Percentiles rank a stretch among this genome's conserved stretches.
These are phyloP conservation scores for Melastoma malabathricum DNA, from an alignment of 345 rosid genomes.

Conservation along the genomic window DNA sequence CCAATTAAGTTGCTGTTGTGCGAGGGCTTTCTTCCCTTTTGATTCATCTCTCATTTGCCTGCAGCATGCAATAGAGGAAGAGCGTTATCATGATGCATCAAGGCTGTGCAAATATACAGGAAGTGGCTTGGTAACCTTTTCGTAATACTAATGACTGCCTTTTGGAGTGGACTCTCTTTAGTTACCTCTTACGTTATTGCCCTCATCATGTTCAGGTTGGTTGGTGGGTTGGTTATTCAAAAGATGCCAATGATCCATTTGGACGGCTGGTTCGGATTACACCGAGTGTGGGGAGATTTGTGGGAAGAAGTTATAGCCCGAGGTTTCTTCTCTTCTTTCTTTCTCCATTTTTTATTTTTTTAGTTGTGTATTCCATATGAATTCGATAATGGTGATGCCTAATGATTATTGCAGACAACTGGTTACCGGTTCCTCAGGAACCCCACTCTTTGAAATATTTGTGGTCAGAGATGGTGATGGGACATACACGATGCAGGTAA, in stretches of 20 bases:
- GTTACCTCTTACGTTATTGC: background rate
- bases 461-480: slow-evolving; percentile 62
- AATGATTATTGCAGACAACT: slow-evolving; percentile 56
- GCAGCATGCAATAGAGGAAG: slow-evolving; percentile 68
- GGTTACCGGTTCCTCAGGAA: slow-evolving; percentile 68
- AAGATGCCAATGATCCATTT: slow-evolving; percentile 71
- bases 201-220: slow-evolving; percentile 45
- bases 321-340: slow-evolving; percentile 27
- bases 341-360: background rate
- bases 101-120: slow-evolving; percentile 57
- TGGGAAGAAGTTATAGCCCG: slow-evolving; percentile 79
- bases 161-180: background rate
- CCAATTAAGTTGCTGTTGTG: background rate
- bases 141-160: background rate
- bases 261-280: slow-evolving; percentile 73
- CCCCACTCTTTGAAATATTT: slow-evolving; percentile 87
- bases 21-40: slow-evolving; percentile 8
- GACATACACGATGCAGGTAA: slow-evolving; percentile 70
- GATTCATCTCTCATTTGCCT: slow-evolving; percentile 9
- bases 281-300: slow-evolving; percentile 78
- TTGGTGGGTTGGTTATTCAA: slow-evolving; percentile 94
- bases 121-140: slow-evolving; percentile 67
- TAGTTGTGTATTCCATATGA: slow-evolving; percentile 6
- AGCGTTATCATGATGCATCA: slow-evolving; percentile 86
- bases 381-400: slow-evolving; percentile 7